These are phyloP conservation scores for Platanthera zijinensis DNA, from an alignment of 106 monocot species.

Conservation along the genomic window DNA sequence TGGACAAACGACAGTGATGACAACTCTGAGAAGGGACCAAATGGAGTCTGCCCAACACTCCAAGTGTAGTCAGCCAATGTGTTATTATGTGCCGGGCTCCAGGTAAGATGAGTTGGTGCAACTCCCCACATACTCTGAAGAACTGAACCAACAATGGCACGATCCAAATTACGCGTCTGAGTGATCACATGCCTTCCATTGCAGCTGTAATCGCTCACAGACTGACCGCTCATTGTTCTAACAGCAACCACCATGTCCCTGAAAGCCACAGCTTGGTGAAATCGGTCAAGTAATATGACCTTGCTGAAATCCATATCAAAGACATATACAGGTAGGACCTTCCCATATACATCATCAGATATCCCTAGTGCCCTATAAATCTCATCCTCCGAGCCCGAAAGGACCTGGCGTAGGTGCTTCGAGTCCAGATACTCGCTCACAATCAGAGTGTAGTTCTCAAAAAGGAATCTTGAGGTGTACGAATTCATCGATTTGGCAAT, in stretches of 20 bases:
- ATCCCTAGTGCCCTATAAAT: constrained; percentile 32
- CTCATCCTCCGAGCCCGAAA: constrained; percentile 61
- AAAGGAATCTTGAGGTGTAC: constrained; percentile 77
- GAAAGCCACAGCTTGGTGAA: constrained; percentile 89
- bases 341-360: constrained; percentile 36
- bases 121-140: constrained; percentile 96
- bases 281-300: constrained; percentile 69
- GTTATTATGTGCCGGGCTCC: constrained; percentile 71
- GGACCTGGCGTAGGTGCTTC: constrained; percentile 58
- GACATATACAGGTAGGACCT: constrained; percentile 68
- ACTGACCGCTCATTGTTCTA: constrained; percentile 67
- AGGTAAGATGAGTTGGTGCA: constrained; percentile 74
- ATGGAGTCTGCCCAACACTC: constrained; percentile 94
- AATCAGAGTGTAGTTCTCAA: constrained; percentile 89
- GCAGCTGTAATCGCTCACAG: constrained; percentile 91
- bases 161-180: constrained; percentile 64
- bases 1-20: constrained; percentile 81
- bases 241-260: constrained; percentile 91
- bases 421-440: constrained; percentile 92
- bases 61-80: constrained; percentile 85
- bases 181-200: constrained; percentile 87
- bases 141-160: constrained; percentile 74
- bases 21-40: constrained; percentile 80
- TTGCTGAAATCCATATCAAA: constrained; percentile 87
- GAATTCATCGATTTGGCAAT: constrained; percentile 64